These are phyloP conservation scores for Pseudohyphozyma bogoriensis DNA, from an alignment of 768 basidiomycete genomes.

Conservation along the genomic window DNA sequence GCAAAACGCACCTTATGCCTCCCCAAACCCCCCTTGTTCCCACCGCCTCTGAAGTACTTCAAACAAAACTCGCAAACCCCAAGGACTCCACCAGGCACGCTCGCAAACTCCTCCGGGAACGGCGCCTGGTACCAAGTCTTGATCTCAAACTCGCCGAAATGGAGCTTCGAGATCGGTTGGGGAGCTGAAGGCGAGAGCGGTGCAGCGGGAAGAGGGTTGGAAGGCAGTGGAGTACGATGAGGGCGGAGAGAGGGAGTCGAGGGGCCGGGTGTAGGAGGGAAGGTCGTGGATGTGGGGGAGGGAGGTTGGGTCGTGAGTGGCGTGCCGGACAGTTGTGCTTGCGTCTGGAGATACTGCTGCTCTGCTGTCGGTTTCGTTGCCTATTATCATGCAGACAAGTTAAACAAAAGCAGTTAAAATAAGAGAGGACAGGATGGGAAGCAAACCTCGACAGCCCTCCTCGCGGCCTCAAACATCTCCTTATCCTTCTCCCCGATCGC, in stretches of 20 bases:
- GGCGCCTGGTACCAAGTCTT: conserved; percentile 99
- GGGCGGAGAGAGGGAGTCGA: not conserved
- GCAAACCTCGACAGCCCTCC: conserved; percentile 56
- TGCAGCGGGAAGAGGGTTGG: conserved; percentile 11
- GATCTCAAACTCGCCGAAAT: conserved; percentile 72
- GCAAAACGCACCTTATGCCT: conserved; percentile 62
- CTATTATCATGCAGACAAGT: not conserved
- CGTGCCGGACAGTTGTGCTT: not conserved
- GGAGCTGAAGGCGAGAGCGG: conserved; percentile 18
- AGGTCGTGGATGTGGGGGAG: not conserved
- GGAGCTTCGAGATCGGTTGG: conserved; percentile 30
- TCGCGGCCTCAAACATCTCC: conserved; percentile 60
- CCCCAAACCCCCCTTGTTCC: conserved; percentile 76
- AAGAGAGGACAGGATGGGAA: conserved; percentile 4
- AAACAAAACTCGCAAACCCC: conserved; percentile 98
- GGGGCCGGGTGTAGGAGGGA: conserved; percentile 35
- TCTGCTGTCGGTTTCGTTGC: not conserved
- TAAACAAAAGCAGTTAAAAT: not conserved
- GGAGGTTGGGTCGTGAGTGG: not conserved
- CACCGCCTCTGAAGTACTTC: conserved; percentile 98
- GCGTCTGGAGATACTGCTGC: not conserved
- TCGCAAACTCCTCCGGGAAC: conserved; percentile 93
- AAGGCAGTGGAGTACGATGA: not conserved
- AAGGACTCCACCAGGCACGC: conserved; percentile 77
- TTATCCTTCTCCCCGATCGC: conserved; percentile 54